A percentile compares a stretch with the other conserved stretches of the same genome.
These are phyloP conservation scores for Anthracocystis panici-leucophaei DNA, from an alignment of 1,284 basidiomycete genomes.

Conservation along the genomic window DNA sequence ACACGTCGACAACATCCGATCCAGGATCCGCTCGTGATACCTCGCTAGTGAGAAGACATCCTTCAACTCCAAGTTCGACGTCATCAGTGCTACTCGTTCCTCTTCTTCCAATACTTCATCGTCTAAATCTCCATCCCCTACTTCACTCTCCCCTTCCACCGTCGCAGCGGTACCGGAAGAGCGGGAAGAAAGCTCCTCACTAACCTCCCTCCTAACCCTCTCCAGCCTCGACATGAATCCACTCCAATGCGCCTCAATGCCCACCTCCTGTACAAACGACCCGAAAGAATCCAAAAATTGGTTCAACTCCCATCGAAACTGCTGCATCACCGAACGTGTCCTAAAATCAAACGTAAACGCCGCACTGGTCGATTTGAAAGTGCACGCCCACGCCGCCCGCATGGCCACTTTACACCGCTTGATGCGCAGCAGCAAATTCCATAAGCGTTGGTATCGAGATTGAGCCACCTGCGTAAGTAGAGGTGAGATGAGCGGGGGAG, in stretches of 20 bases:
- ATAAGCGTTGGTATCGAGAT: conserved; percentile 51
- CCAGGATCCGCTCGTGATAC: conserved; percentile 55
- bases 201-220: conserved; percentile 27
- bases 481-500: conserved; percentile 57
- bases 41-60: conserved; percentile 58
- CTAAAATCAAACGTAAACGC: conserved; percentile 37
- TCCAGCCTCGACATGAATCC: conserved; percentile 41
- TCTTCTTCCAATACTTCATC: conserved; percentile 40
- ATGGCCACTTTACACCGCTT: conserved; percentile 53
- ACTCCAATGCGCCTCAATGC: conserved; percentile 40
- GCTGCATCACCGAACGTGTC: conserved; percentile 30
- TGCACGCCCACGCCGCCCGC: conserved; percentile 21
- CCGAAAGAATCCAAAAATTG: conserved; percentile 38
- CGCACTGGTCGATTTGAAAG: conserved; percentile 35
- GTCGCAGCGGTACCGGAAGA: neutral
- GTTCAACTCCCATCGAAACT: conserved; percentile 31
- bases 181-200: conserved; percentile 24
- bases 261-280: conserved; percentile 38
- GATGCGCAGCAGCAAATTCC: conserved; percentile 55
- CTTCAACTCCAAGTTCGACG: conserved; percentile 43
- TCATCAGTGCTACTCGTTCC: conserved; percentile 26
- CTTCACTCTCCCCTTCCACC: conserved; percentile 2
- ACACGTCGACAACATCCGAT: conserved; percentile 51
- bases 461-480: conserved; percentile 51
- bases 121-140: conserved; percentile 31